phyloP scores from a whole-genome alignment of 257 asterid genomes.

The Salvia hispanica region DNA sequence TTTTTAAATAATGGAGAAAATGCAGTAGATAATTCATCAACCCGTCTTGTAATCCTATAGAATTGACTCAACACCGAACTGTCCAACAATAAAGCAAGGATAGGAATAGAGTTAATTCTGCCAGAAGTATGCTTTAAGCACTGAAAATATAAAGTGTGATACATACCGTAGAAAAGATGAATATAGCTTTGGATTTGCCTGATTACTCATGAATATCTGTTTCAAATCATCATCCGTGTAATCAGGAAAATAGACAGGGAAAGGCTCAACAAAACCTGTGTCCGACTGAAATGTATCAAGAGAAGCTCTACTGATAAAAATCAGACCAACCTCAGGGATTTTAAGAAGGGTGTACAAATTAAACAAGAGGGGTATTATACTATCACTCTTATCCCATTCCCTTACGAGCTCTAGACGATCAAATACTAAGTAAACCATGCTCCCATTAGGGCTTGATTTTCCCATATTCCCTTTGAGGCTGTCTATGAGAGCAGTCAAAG shows the following conservation, averaged over 20 bases:
- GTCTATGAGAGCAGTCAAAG: constrained; percentile 54
- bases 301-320: constrained; percentile 72
- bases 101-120: constrained; percentile 15
- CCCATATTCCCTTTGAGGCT: constrained; percentile 48
- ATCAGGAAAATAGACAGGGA: constrained; percentile 80
- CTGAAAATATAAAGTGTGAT: constrained; percentile 3
- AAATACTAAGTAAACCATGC: constrained; percentile 79
- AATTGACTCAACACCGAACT: constrained; percentile 81
- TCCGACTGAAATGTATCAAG: constrained; percentile 71
- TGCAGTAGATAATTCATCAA: constrained; percentile 73
- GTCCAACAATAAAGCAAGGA: constrained; percentile 38
- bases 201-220: constrained; percentile 66
- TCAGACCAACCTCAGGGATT: constrained; percentile 81
- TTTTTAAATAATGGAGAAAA: constrained; percentile 70
- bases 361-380: constrained; percentile 61
- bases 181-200: constrained; percentile 64
- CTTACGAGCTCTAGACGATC: constrained; percentile 72
- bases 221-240: constrained; percentile 79
- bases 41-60: constrained; percentile 76
- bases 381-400: constrained; percentile 77
- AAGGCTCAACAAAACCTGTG: constrained; percentile 74
- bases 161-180: constrained; percentile 89
- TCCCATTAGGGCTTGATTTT: constrained; percentile 59
- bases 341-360: constrained; percentile 68
- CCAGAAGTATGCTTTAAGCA: constrained; percentile 2